These are phyloP conservation scores for Penicillium paneum DNA, from an alignment of 2,329 filamentous ascomycete genomes.

Conservation along the genomic window DNA sequence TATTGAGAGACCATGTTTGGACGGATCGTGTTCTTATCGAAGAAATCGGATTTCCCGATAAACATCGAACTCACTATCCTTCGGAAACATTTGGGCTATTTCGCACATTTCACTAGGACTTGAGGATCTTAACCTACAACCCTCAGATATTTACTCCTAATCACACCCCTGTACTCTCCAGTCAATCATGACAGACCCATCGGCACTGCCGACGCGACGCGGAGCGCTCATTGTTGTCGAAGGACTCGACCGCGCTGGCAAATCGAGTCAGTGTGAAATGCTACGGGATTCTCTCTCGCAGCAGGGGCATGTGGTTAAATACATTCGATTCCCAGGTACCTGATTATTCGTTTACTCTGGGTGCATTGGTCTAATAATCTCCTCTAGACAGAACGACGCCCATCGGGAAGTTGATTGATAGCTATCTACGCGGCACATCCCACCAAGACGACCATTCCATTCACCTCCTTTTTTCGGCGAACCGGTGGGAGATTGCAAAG, in stretches of 20 bases:
- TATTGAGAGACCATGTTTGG: constrained; percentile 12
- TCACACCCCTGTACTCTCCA: background rate
- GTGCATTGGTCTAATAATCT: constrained; percentile 12
- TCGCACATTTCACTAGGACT: background rate
- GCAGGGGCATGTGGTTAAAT: constrained; percentile 53
- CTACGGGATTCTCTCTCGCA: constrained; percentile 56
- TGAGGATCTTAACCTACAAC: background rate
- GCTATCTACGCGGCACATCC: constrained; percentile 69
- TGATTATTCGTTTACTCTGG: background rate
- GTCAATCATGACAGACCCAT: background rate
- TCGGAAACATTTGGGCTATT: background rate
- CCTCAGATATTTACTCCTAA: background rate
- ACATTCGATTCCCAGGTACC: constrained; percentile 65
- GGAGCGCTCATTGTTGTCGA: constrained; percentile 82
- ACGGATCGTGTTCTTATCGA: constrained; percentile 17
- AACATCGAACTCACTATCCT: constrained; percentile 5
- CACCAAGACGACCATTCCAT: constrained; percentile 84
- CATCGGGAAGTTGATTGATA: constrained; percentile 83
- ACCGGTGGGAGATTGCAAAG: constrained; percentile 71
- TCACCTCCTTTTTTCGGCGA: constrained; percentile 85
- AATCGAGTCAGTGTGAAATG: constrained; percentile 81
- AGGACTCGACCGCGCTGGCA: constrained; percentile 84
- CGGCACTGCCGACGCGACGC: constrained; percentile 34
- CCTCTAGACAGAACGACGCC: constrained; percentile 70
- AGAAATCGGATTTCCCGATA: constrained; percentile 18